phyloP scores from a whole-genome alignment of 257 asterid genomes.

The Solanum okadae region DNA sequence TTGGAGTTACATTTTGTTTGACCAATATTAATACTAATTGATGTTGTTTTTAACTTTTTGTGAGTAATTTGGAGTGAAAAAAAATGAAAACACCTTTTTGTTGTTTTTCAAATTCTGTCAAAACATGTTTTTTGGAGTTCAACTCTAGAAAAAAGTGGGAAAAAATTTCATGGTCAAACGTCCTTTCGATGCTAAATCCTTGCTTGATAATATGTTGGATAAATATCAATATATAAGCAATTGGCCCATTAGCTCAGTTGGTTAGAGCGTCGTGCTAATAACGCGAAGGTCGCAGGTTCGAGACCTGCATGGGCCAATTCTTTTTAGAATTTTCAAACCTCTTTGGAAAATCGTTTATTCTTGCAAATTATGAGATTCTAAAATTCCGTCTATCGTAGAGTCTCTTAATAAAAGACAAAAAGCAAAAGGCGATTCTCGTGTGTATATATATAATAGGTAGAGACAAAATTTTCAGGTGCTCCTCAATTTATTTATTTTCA shows the following conservation, averaged over 20 bases:
- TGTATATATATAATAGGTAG: too few species aligned
- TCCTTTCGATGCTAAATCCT: not conserved
- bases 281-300: conserved; percentile 28
- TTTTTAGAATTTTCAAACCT: too few species aligned
- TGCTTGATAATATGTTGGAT: accelerated
- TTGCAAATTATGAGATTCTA: too few species aligned
- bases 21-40: not conserved
- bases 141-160: too few species aligned
- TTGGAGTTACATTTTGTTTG: not conserved
- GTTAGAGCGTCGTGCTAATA: conserved; percentile 24
- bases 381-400: too few species aligned
- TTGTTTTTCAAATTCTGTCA: not conserved
- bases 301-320: conserved; percentile 20
- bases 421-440: too few species aligned
- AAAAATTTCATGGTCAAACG: not conserved
- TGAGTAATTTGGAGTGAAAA: not conserved
- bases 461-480: not conserved
- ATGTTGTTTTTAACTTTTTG: not conserved
- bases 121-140: not conserved
- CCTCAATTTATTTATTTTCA: not conserved
- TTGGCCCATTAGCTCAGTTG: conserved; percentile 22
- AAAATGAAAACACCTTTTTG: too few species aligned
- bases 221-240: too few species aligned
- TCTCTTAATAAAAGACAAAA: too few species aligned
- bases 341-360: too few species aligned